These are phyloP conservation scores for Serendipita indica DNA, from an alignment of 768 basidiomycete species.

Conservation along the genomic window DNA sequence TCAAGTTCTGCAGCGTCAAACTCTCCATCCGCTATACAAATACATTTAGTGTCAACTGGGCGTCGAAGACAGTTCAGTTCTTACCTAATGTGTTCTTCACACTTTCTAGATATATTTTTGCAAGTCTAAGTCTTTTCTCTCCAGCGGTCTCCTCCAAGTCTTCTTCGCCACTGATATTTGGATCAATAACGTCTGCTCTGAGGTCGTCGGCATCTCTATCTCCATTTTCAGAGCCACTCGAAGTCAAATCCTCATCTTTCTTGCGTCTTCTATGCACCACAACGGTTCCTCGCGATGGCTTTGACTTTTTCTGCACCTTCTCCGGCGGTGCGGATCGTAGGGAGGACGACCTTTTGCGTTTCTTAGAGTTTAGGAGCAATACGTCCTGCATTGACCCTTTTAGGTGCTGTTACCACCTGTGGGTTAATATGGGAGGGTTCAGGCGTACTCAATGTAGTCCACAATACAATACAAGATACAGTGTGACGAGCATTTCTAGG, in stretches of 20 bases:
- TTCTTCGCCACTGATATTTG: constrained; percentile 59
- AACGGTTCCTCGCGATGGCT: constrained; percentile 22
- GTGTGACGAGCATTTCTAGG: no score
- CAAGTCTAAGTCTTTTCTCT: constrained; percentile 79
- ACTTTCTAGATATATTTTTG: constrained; percentile 76
- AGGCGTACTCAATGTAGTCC: neutral
- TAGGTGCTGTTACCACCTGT: neutral
- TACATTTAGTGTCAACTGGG: neutral
- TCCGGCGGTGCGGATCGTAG: constrained; percentile 46
- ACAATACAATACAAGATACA: neutral
- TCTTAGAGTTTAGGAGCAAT: constrained; percentile 46
- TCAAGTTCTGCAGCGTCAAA: constrained; percentile 95
- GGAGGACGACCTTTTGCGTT: constrained; percentile 22
- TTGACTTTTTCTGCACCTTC: constrained; percentile 24
- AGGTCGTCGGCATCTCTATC: constrained; percentile 65
- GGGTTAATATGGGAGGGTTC: neutral
- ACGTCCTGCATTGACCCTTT: constrained; percentile 60
- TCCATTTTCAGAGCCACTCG: constrained; percentile 22
- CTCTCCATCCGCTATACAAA: constrained; percentile 56
- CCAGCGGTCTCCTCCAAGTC: constrained; percentile 83
- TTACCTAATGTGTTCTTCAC: constrained; percentile 61
- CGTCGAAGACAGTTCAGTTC: constrained; percentile 18
- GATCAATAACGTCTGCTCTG: constrained; percentile 37
- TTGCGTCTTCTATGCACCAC: constrained; percentile 18
- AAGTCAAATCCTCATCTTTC: constrained; percentile 29